phyloP scores from a whole-genome alignment of 306 rosid species.

The Malus asiatica region DNA sequence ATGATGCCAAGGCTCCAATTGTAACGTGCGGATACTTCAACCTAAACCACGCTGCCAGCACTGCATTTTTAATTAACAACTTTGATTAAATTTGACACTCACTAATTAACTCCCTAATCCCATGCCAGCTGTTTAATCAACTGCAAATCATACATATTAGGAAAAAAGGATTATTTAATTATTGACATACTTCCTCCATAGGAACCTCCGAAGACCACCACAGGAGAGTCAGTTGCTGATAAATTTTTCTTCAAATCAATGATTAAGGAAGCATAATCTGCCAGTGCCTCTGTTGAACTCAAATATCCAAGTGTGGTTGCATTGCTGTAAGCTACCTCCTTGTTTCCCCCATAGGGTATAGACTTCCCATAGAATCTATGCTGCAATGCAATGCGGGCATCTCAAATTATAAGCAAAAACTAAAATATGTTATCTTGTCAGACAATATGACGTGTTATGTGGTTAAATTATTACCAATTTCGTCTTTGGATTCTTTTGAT shows the following conservation, averaged over 20 bases:
- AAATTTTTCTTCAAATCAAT: conserved; percentile 57
- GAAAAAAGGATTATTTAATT: neutral
- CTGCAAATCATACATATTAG: neutral
- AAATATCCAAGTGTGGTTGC: conserved; percentile 57
- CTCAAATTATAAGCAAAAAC: neutral
- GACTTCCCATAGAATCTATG: conserved; percentile 91
- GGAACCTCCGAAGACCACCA: conserved; percentile 84
- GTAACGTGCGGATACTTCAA: conserved; percentile 76
- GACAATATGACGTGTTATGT: neutral
- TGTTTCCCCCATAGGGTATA: conserved; percentile 60
- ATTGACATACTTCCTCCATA: conserved; percentile 77
- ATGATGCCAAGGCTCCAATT: conserved; percentile 81
- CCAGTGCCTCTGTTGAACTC: conserved; percentile 74
- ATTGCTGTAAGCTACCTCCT: conserved; percentile 37
- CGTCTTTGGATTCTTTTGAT: too few species aligned
- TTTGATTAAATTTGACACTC: too few species aligned
- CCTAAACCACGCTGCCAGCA: conserved; percentile 89
- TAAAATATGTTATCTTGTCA: neutral
- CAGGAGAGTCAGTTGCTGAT: conserved; percentile 60
- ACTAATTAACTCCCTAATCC: too few species aligned
- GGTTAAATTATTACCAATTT: too few species aligned
- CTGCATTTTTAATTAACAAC: conserved; percentile 21
- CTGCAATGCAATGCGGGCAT: conserved; percentile 26
- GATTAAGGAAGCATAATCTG: conserved; percentile 78
- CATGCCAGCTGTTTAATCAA: neutral